Evolutionary conservation across 306 rosid species (phyloP).

Genomic region (Biancaea sappan): DNA sequence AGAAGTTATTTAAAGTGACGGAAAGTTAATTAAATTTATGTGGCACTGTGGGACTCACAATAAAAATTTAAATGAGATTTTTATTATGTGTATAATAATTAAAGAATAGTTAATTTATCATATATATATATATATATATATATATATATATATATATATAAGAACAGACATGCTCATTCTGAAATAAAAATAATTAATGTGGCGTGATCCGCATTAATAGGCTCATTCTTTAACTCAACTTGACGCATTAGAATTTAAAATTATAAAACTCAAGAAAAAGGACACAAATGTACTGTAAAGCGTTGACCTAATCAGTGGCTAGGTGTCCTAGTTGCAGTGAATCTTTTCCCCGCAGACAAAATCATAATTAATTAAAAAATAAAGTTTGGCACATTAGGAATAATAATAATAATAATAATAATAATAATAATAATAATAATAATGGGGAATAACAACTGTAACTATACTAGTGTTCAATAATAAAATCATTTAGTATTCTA

Average conservation of each 20-base stretch:
- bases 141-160: too few relatives aligned
- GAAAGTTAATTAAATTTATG: too few relatives aligned
- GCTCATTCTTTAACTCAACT: conserved; percentile 55
- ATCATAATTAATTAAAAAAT: background rate
- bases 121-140: too few relatives aligned
- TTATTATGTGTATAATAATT: too few relatives aligned
- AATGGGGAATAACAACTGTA: too few relatives aligned
- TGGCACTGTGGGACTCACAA: too few relatives aligned
- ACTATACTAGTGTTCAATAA: too few relatives aligned
- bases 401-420: background rate
- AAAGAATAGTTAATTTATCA: too few relatives aligned
- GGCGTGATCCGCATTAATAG: conserved; percentile 70
- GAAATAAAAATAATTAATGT: conserved; percentile 48
- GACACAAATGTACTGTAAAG: conserved; percentile 39
- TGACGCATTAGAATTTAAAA: conserved; percentile 35
- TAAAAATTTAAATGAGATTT: too few relatives aligned
- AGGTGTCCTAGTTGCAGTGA: conserved; percentile 44
- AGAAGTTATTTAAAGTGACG: too few relatives aligned
- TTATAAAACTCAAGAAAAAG: conserved; percentile 28
- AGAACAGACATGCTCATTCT: conserved; percentile 85
- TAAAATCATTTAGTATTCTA: too few relatives aligned
- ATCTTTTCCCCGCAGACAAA: conserved; percentile 32
- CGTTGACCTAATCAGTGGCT: conserved; percentile 56
- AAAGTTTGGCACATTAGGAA: background rate
- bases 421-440: background rate